Evolutionary conservation across 2,329 filamentous ascomycete genomes (phyloP), one percentile per base, ranked within the genome.

Genomic region (Purpureocillium takamizusanense): DNA sequence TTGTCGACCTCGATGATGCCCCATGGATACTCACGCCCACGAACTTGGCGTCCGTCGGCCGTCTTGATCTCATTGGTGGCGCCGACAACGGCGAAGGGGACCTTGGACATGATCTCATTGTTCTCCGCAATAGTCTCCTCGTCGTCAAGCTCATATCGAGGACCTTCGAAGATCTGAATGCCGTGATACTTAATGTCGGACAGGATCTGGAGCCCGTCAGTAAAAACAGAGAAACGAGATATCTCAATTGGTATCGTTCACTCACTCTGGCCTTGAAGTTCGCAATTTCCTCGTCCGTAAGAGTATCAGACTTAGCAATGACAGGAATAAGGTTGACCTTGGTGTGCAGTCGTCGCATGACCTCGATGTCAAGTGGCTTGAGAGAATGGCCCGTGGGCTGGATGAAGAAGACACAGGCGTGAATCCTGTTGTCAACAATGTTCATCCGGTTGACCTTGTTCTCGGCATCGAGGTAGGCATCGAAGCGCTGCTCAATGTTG

Each of bases 361-460:
- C 92, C 72, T 98, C 92, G 49, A 98, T 95, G 60, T 98, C 92
- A 49, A 98, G 75, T 47, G 92, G 92, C 81, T 98, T 98, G 58
- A 98, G 74, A 27, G 92, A 94, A 74, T 98, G 92, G 45, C 92
- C 92, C 25, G 92, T 98, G 50, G 92, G 92, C 71, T 98, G 90
- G 56, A 98, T 95, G 74, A 98, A 98, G 79, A 95, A 98, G 46
- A 98, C 92, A 57, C 94, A 97, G 40, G 92, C 92, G 57, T 98
- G 92, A 47, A 98, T 94, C 55, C 92, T 86, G 76, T 97, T 98
- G 71, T 98, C 92, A 46, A 98, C 84, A 64, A 97, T 97, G 77
- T 98, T 98, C 82, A 95, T 95, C 56, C 92, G 87, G 76, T 98
- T 98, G 63, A 98, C 88, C 79, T 97, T 98, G 81, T 98, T 98